Base-by-base conservation (phyloP, 2,329 filamentous ascomycete species). In the Ploettnerulaceae sp. region DNA sequence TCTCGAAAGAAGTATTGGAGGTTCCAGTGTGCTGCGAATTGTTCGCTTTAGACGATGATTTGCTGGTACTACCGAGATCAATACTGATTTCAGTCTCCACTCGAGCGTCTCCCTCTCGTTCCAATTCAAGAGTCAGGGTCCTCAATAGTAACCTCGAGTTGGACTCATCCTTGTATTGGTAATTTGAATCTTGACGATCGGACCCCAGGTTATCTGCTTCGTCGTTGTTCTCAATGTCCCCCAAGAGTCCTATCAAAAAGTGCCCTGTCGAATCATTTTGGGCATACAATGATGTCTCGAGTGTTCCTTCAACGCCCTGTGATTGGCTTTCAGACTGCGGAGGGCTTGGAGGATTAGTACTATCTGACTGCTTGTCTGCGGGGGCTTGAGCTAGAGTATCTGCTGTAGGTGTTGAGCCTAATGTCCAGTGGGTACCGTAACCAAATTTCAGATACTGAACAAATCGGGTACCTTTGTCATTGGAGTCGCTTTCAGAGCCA, bases 191-290 rank as follows among this genome's bases (percentile, higher is more conserved):
- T 20, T 55, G 46, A 7, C 33, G 22, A 20, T 49, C 28, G 4
- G 29, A n/a, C n/a, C n/a, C 1, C 14, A 31, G 29, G 15, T 22
- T 18, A 26, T 35, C 25, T 18, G 53, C 51, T 6, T 53, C 37
- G 9, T 61, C 47, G 50, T 61, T 60, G 32, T 77, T 72, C 9
- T 81, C 76, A 24, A 86, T 72, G 26, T 82, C 73, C 5, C 83
- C 84, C 53, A 77, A 74, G 5, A 89, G 71, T 0, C 85, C 85
- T 47, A 90, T 76, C 17, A 89, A 68, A 57, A 81, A 90, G 53
- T 75, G 72, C 0, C 74, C 75, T 59, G 61, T 9, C 50, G 51
- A 57, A 35, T 57, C 56, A 42, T 59, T 47, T 7, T 24, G 11
- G n/a, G 41, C 34, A 45, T 46, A 31, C 21, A 46, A 17, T 8